Evolutionary conservation across 148 eudicot genomes (phyloP), one percentile per base, ranked within the genome.

Genomic region (Euryodendron excelsum): DNA sequence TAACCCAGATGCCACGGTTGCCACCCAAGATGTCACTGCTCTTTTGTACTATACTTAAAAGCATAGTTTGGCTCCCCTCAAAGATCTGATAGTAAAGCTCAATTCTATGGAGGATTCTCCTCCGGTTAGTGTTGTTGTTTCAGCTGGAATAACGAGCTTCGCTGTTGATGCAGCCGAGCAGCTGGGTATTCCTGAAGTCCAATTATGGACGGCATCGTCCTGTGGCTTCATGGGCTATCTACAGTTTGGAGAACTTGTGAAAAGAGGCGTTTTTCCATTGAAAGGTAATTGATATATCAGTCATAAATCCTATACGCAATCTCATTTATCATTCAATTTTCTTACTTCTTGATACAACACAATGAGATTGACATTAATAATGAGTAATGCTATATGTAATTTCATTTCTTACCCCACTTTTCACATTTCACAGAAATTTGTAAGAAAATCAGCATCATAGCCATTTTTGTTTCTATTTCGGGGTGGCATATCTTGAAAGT

Each of bases 71-170:
- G 34, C 47, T 21, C 75, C 79, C 0, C 37, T 76, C 4, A 13
- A 2, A 2, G 69, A 62, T 7, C 69, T 64, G 27, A 62, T 76
- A 8, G 10, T 1, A 11, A 25, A 45, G 59, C 52, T 76, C 55
- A 67, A 63, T 15, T 39, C 50, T 4, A 12, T 47, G 36, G 79
- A 62, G 58, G 79, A 67, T 20, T 15, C 36, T 15, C 79, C 79
- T 45, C 61, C 72, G 30, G 72, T 76, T 25, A 76, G 72, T 20
- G 23, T 62, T 10, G 69, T 76, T 15, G 20, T 76, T 3, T 76
- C 79, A 2, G 79, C 64, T 33, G 72, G 79, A 52, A 27, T 76
- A 0, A 76, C 64, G 79, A 36, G 71, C 53, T 76, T 76, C 31
- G 79, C 61, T 5, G 28, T 76, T 17, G 41, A 48, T 1, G 79